These are phyloP conservation scores for Rosellinia necatrix DNA, from an alignment of 2,329 filamentous ascomycete genomes.

Conservation along the genomic window DNA sequence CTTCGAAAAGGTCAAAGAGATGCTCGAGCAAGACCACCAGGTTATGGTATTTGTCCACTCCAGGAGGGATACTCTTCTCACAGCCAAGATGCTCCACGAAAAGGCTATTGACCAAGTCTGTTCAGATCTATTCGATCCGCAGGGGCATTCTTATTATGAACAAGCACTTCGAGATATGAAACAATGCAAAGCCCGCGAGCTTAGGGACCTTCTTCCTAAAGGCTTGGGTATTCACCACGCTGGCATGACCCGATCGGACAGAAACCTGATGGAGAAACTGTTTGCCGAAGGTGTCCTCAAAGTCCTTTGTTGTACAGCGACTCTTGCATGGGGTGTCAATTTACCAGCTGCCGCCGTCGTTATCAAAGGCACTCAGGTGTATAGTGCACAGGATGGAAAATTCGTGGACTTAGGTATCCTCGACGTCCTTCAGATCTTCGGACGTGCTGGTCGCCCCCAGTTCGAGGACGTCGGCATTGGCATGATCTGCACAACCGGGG, in stretches of 20 bases:
- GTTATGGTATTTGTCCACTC: conserved; percentile 99
- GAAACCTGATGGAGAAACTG: conserved; percentile 92
- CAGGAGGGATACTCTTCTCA: conserved; percentile 87
- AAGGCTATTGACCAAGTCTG: conserved; percentile 83
- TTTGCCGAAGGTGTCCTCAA: conserved; percentile 93
- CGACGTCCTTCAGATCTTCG: conserved; percentile 97
- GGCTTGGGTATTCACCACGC: conserved; percentile 96
- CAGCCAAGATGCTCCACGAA: conserved; percentile 82
- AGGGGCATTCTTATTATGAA: conserved; percentile 77
- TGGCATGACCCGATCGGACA: conserved; percentile 91
- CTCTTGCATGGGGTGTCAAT: conserved; percentile 98
- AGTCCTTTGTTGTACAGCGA: conserved; percentile 97
- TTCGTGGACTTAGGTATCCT: conserved; percentile 96
- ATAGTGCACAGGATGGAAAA: conserved; percentile 94
- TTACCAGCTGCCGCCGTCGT: conserved; percentile 94
- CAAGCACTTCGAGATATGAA: conserved; percentile 84
- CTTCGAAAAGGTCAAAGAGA: conserved; percentile 93
- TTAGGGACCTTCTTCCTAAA: conserved; percentile 86
- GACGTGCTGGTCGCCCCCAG: conserved; percentile 94
- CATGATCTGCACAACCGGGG: conserved; percentile 96
- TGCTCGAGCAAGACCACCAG: conserved; percentile 91
- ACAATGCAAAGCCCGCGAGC: conserved; percentile 79
- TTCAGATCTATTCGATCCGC: conserved; percentile 81
- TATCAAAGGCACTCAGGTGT: conserved; percentile 97
- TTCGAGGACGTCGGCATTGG: conserved; percentile 98